These are phyloP conservation scores for Starmerella sirachaensis DNA, from an alignment of 805 yeast genomes.

Conservation along the genomic window DNA sequence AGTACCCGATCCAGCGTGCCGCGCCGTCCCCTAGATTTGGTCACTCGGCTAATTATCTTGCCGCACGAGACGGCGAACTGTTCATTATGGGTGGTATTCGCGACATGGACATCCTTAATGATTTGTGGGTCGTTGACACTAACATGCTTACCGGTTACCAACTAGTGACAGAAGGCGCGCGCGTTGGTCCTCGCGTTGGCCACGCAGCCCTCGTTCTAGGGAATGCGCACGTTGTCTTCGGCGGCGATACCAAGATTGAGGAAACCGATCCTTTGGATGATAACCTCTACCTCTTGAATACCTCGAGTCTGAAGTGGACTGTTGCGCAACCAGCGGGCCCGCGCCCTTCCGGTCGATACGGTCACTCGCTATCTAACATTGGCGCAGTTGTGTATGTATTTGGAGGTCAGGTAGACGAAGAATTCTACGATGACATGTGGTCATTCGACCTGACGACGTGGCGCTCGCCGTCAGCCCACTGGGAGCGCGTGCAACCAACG, in stretches of 20 bases:
- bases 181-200: slow-evolving; percentile 79
- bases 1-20: slow-evolving; percentile 27
- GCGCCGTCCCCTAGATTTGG: slow-evolving; percentile 94
- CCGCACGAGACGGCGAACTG: slow-evolving; percentile 69
- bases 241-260: slow-evolving; percentile 78
- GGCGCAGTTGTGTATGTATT: slow-evolving; percentile 59
- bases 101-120: slow-evolving; percentile 87
- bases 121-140: slow-evolving; percentile 78
- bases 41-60: slow-evolving; percentile 68
- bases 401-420: slow-evolving; percentile 90
- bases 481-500: slow-evolving; percentile 60
- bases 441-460: slow-evolving; percentile 78
- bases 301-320: slow-evolving; percentile 67
- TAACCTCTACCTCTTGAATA: slow-evolving; percentile 75
- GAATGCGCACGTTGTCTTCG: slow-evolving; percentile 87
- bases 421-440: slow-evolving; percentile 69
- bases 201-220: slow-evolving; percentile 88
- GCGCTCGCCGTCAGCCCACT: slow-evolving; percentile 67
- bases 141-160: slow-evolving; percentile 37
- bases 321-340: slow-evolving; percentile 60
- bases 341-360: slow-evolving; percentile 86
- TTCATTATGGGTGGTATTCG: slow-evolving; percentile 91
- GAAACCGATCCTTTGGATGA: slow-evolving; percentile 73
- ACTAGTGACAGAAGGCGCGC: slow-evolving; percentile 65
- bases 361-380: slow-evolving; percentile 75